phyloP scores from a whole-genome alignment of 2,329 filamentous ascomycete species.

The Nemania sp. region DNA sequence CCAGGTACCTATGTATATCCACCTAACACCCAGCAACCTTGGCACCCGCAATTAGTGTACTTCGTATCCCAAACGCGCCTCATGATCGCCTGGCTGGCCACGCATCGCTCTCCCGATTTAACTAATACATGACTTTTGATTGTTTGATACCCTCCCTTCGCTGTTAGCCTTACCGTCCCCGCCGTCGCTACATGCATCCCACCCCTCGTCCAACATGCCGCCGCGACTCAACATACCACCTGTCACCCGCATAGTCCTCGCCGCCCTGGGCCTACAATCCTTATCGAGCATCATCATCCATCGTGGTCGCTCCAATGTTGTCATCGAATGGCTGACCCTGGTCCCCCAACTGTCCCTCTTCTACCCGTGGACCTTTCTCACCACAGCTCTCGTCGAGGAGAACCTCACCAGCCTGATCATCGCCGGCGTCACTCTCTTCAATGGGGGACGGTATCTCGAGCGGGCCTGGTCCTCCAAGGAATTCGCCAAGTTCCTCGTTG shows the following conservation, averaged over 20 bases:
- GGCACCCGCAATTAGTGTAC: too few species aligned
- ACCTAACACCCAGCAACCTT: too few species aligned
- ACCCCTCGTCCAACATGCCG: constrained; percentile 60
- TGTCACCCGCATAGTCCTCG: constrained; percentile 81
- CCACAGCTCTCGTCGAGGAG: constrained; percentile 86
- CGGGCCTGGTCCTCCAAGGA: constrained; percentile 92
- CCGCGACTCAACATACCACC: constrained; percentile 90
- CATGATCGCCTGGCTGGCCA: constrained; percentile 4
- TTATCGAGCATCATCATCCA: constrained; percentile 79
- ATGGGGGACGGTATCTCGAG: constrained; percentile 94
- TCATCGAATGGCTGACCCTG: constrained; percentile 85
- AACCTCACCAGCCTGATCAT: constrained; percentile 86
- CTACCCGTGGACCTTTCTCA: constrained; percentile 92
- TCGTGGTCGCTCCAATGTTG: constrained; percentile 65
- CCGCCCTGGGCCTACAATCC: constrained; percentile 75
- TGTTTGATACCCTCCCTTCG: constrained; percentile 11
- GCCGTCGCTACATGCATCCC: constrained; percentile 24
- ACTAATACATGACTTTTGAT: constrained; percentile 6
- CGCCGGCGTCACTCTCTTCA: constrained; percentile 78
- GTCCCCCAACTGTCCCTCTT: constrained; percentile 81
- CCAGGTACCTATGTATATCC: too few species aligned
- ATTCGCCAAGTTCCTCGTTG: constrained; percentile 85
- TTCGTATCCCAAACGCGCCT: too few species aligned
- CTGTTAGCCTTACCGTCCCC: constrained; percentile 12
- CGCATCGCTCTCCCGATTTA: constrained; percentile 9